Evolutionary conservation across 345 rosid species (phyloP).

Genomic region (Populus simonii): DNA sequence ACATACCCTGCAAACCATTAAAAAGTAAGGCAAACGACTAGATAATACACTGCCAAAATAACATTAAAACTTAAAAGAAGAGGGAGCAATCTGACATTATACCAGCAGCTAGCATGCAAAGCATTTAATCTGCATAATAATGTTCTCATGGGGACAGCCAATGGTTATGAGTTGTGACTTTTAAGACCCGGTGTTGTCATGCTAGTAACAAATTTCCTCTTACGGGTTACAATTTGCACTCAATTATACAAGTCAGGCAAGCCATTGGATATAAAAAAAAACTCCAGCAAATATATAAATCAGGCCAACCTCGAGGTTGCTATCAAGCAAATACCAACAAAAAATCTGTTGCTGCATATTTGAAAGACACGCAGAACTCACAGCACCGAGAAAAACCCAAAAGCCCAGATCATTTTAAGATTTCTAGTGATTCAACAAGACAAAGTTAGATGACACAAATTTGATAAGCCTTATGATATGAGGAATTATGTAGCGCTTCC

Average conservation of each 20-base stretch:
- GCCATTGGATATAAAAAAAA: background rate
- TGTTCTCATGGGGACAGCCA: background rate
- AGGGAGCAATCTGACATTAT: background rate
- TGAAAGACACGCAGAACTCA: background rate
- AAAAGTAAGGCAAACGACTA: constrained; percentile 1
- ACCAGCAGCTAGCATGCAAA: background rate
- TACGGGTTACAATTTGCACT: background rate
- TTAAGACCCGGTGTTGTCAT: background rate
- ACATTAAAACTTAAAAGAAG: background rate
- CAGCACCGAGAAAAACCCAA: background rate
- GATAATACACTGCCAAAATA: background rate
- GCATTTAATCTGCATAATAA: background rate
- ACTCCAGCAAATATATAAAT: background rate
- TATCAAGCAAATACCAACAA: background rate
- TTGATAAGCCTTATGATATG: background rate
- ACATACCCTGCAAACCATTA: constrained; percentile 66
- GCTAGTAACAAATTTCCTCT: background rate
- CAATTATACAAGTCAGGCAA: background rate
- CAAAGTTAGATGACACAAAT: background rate
- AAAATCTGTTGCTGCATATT: background rate
- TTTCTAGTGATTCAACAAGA: background rate
- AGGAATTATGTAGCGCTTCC: background rate
- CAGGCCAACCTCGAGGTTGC: background rate
- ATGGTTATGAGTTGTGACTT: background rate
- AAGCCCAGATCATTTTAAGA: background rate